Evolutionary conservation across 331 rosid genomes (phyloP).

Genomic region (Malus hybrid): DNA sequence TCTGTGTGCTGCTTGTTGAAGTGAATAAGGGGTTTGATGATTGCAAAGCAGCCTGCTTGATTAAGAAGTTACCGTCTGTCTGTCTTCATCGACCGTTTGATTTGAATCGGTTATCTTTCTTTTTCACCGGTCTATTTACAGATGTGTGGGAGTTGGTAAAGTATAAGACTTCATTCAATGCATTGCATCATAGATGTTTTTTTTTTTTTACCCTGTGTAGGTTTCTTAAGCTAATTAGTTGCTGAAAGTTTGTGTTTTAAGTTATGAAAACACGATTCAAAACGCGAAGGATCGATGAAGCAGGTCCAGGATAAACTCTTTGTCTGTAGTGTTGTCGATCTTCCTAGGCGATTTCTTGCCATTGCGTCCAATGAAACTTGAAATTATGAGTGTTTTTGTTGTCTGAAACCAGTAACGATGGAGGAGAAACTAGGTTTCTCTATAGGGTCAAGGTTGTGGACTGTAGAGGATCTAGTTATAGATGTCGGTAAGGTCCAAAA

Average conservation of each 20-base stretch:
- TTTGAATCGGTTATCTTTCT: constrained; percentile 13
- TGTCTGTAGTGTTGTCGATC: constrained; percentile 8
- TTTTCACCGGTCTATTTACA: constrained; percentile 3
- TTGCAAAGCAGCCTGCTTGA: neutral
- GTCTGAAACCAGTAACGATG: neutral
- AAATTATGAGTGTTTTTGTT: neutral
- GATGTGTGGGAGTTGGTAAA: constrained; percentile 11
- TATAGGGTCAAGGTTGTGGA: neutral
- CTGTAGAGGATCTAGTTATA: neutral
- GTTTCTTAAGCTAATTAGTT: neutral
- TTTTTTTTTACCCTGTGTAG: neutral
- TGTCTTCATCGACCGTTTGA: constrained; percentile 1
- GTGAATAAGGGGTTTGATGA: neutral
- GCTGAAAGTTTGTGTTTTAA: neutral
- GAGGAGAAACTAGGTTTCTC: neutral
- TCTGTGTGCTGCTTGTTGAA: neutral
- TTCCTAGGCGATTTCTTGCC: constrained; percentile 4
- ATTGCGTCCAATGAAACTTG: constrained; percentile 13
- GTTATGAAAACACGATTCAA: neutral
- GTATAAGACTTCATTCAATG: neutral
- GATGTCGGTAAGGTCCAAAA: neutral
- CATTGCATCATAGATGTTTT: neutral
- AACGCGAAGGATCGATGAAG: neutral
- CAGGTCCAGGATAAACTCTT: constrained; percentile 7
- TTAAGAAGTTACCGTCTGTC: neutral